phyloP scores from a whole-genome alignment of 2,329 filamentous ascomycete species.

The Neurospora crassa region DNA sequence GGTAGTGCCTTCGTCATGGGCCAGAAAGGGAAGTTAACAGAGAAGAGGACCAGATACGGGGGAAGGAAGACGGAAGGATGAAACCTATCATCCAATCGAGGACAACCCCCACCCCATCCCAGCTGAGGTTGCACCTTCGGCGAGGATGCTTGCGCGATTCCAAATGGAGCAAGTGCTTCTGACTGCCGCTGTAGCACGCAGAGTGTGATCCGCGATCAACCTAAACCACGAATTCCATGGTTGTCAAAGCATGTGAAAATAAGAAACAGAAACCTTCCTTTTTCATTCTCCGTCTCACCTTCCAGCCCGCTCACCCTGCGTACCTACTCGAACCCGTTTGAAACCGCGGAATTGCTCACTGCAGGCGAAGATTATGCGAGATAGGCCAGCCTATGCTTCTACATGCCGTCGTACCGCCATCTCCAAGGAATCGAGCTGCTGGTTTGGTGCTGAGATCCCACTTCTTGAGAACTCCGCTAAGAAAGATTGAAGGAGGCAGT shows the following conservation, averaged over 20 bases:
- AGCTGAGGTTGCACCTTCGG: constrained; percentile 5
- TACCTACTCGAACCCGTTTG: background rate
- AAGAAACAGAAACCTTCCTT: background rate
- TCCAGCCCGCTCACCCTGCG: background rate
- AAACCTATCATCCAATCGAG: background rate
- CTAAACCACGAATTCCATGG: background rate
- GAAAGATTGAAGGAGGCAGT: background rate
- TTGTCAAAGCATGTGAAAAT: background rate
- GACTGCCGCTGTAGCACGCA: background rate
- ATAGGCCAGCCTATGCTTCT: background rate
- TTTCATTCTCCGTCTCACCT: background rate
- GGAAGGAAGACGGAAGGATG: background rate
- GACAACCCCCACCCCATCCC: background rate
- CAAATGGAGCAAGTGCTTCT: constrained; percentile 3
- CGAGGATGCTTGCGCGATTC: constrained; percentile 10
- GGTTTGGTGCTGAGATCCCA: background rate
- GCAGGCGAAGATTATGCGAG: background rate
- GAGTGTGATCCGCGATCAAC: background rate
- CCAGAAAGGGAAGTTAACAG: background rate
- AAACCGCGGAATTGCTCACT: background rate
- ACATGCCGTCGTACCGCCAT: background rate
- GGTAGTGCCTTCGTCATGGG: background rate
- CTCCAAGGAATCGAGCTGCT: background rate
- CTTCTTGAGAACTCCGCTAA: background rate
- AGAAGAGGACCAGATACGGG: background rate